A percentile compares a stretch with the other conserved stretches of the same genome.
These are phyloP conservation scores for Pseudogymnoascus sp. DNA, from an alignment of 2,329 filamentous ascomycete species.

Conservation along the genomic window DNA sequence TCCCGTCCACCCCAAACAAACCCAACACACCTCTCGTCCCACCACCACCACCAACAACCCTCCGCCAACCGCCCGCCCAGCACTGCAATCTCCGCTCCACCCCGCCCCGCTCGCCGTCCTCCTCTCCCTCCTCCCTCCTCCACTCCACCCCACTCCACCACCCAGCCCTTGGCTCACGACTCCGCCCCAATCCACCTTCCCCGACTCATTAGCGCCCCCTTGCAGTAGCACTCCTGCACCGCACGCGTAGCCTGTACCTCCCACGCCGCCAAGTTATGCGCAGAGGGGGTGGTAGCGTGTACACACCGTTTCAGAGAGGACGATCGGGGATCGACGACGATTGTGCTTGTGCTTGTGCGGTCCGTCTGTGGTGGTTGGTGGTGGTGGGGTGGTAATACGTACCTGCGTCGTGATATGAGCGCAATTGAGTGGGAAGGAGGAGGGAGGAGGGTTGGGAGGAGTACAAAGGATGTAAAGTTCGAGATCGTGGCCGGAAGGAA, in stretches of 20 bases:
- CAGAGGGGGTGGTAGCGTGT: conserved; percentile 30
- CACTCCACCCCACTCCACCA: conserved; percentile 44
- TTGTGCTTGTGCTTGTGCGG: not conserved
- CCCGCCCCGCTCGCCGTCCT: conserved; percentile 49
- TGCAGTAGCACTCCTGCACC: conserved; percentile 40
- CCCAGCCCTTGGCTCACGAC: conserved; percentile 42
- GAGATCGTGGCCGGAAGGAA: not conserved
- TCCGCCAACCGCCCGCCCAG: conserved; percentile 48
- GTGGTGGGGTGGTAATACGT: not conserved
- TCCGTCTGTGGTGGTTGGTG: not conserved
- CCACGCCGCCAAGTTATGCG: conserved; percentile 39
- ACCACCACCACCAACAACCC: conserved; percentile 37
- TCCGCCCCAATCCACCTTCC: conserved; percentile 57
- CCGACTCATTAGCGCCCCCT: conserved; percentile 53
- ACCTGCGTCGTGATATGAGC: not conserved
- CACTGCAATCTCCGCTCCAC: conserved; percentile 50
- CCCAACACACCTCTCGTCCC: not conserved
- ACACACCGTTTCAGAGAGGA: not conserved
- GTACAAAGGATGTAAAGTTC: not conserved
- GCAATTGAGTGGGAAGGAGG: not conserved
- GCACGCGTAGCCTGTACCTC: conserved; percentile 39
- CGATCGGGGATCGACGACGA: not conserved
- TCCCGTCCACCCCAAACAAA: not conserved
- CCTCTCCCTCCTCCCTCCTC: conserved; percentile 37
- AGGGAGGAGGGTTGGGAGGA: not conserved